Percentiles rank a stretch among this genome's conserved stretches.
These are phyloP conservation scores for Diaporthe eres DNA, from an alignment of 2,329 filamentous ascomycete genomes.

Conservation along the genomic window DNA sequence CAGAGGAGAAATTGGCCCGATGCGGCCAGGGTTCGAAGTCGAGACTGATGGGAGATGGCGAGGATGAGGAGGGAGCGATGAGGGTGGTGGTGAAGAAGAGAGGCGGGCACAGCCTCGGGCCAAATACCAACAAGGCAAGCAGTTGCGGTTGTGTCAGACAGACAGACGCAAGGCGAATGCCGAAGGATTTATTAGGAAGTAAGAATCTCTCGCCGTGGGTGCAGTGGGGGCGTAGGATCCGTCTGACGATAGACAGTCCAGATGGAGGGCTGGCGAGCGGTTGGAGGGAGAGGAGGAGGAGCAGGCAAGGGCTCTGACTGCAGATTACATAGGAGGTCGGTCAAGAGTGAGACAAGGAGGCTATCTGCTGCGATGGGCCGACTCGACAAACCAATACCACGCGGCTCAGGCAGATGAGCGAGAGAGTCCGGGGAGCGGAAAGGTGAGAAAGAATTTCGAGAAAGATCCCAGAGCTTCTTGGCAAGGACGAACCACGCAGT, in stretches of 20 bases:
- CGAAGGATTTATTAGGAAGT: background rate
- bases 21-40: background rate
- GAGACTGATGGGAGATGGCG: background rate
- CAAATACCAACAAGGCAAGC: background rate
- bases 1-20: conserved; percentile 2
- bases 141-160: background rate
- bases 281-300: background rate
- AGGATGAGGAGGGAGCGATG: background rate
- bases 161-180: background rate
- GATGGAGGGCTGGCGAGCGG: background rate
- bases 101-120: background rate
- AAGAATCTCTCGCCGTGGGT: background rate
- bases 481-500: conserved; percentile 27
- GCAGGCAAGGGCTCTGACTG: background rate
- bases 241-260: conserved; percentile 15
- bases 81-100: background rate
- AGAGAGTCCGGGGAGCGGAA: conserved; percentile 24
- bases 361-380: conserved; percentile 18
- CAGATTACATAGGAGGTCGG: conserved; percentile 22
- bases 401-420: background rate
- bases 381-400: conserved; percentile 5
- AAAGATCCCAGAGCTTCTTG: conserved; percentile 28
- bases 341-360: conserved; percentile 17
- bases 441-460: conserved; percentile 31
- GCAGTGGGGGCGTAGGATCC: conserved; percentile 12